phyloP scores from a whole-genome alignment of 176 grass and related monocot species.

The Pontederia crassipes region DNA sequence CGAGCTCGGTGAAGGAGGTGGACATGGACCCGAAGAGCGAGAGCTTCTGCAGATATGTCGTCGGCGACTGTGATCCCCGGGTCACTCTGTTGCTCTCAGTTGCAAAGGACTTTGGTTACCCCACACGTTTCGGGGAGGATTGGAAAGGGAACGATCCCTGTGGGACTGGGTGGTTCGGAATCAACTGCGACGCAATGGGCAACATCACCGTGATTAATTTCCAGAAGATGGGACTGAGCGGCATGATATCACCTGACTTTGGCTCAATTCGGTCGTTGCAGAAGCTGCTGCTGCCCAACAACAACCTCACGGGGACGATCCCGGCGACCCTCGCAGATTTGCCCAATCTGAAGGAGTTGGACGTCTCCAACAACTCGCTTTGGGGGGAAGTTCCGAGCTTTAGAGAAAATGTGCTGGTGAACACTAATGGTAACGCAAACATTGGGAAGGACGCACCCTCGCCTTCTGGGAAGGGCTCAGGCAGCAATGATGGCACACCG shows the following conservation, averaged over 20 bases:
- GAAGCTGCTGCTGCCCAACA: constrained; percentile 38
- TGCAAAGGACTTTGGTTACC: constrained; percentile 57
- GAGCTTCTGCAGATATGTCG: constrained; percentile 33
- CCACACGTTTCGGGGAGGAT: constrained; percentile 11
- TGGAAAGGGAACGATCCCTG: constrained; percentile 76
- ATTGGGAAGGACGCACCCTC: constrained; percentile 48
- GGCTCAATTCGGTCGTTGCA: constrained; percentile 42
- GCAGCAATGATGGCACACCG: neutral
- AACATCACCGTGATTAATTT: constrained; percentile 46
- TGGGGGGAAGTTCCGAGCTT: constrained; percentile 59
- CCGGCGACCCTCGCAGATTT: constrained; percentile 38
- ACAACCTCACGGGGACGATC: constrained; percentile 61
- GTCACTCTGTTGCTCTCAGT: constrained; percentile 59
- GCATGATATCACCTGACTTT: constrained; percentile 49
- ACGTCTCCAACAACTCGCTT: constrained; percentile 67
- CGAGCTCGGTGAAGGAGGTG: neutral
- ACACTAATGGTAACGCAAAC: constrained; percentile 39
- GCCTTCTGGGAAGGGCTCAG: constrained; percentile 5
- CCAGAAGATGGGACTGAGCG: constrained; percentile 24
- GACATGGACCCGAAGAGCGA: constrained; percentile 12
- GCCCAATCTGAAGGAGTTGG: constrained; percentile 28
- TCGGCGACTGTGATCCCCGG: constrained; percentile 50
- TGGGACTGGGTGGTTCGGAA: constrained; percentile 21
- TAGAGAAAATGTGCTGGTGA: constrained; percentile 28
- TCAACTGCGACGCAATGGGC: constrained; percentile 24